Percentiles rank a stretch among this genome's conserved stretches.
Conservation (phyloP, 106 monocot species). For the Agapanthus africanus region DNA sequence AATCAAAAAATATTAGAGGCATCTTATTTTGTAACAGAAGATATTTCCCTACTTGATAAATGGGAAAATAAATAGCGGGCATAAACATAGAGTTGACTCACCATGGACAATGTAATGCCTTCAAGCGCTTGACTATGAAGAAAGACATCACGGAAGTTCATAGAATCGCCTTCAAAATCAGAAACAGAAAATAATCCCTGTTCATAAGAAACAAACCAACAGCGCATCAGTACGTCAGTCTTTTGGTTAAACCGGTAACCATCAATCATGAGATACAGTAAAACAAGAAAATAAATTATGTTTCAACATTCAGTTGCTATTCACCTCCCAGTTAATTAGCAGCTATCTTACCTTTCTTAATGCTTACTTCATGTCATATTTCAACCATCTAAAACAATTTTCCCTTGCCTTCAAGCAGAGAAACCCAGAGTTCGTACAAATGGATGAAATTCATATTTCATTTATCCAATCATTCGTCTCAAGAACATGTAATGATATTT, state of each 20-base stretch:
- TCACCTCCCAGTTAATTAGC: not conserved
- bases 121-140: conserved; percentile 70
- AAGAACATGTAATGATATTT: not conserved
- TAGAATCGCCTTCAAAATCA: conserved; percentile 50
- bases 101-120: conserved; percentile 65
- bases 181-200: conserved; percentile 54
- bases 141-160: conserved; percentile 65
- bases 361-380: not conserved
- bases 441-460: not conserved
- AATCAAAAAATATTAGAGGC: no score
- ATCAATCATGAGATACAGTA: not conserved
- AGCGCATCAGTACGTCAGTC: not conserved
- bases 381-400: not conserved
- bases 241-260: not conserved
- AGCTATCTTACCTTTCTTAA: not conserved
- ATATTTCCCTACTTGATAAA: no score
- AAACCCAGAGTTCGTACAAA: not conserved
- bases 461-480: not conserved
- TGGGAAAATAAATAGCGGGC: not conserved
- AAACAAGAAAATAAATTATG: not conserved
- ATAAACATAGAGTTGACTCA: conserved; percentile 15
- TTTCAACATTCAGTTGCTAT: not conserved
- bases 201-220: conserved; percentile 5
- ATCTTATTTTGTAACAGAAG: no score
- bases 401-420: not conserved